A percentile compares a stretch with the other conserved stretches of the same genome.
Conservation (phyloP, 495 filamentous ascomycete species). For the Tuber microsphaerosporum region DNA sequence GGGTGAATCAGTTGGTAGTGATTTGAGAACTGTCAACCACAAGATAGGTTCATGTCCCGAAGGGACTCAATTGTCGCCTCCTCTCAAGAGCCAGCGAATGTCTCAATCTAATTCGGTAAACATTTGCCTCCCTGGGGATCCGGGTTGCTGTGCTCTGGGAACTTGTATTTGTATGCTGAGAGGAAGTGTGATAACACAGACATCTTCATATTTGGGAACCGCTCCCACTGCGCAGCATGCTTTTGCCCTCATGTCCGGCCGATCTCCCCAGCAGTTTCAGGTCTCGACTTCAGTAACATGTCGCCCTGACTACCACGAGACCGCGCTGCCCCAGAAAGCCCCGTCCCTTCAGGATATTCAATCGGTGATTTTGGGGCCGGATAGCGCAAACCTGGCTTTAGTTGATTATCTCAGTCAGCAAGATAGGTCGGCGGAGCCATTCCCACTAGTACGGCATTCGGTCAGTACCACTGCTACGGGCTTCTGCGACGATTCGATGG, state of each 20-base stretch:
- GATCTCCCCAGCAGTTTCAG: constrained; percentile 26
- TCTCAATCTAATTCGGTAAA: neutral
- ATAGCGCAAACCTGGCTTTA: constrained; percentile 13
- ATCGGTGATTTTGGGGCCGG: constrained; percentile 16
- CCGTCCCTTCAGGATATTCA: constrained; percentile 8
- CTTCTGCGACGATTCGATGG: constrained; percentile 14
- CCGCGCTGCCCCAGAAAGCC: neutral
- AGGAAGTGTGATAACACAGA: neutral
- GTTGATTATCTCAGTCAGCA: constrained; percentile 19
- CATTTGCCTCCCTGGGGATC: neutral
- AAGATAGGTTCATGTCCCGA: neutral
- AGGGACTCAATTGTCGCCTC: neutral
- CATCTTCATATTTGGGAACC: neutral
- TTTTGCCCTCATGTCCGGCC: constrained; percentile 23
- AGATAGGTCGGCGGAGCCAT: constrained; percentile 23
- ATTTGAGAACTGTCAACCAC: neutral
- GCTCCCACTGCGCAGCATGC: constrained; percentile 16
- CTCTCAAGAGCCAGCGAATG: neutral
- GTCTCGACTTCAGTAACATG: constrained; percentile 19
- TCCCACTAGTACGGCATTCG: constrained; percentile 17
- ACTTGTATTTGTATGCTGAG: constrained; percentile 1
- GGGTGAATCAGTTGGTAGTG: neutral
- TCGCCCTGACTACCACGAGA: constrained; percentile 11
- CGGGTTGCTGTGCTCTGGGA: neutral
- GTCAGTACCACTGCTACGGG: neutral